Conservation (phyloP, 306 rosid species). For the Gastrolobium bilobum region DNA sequence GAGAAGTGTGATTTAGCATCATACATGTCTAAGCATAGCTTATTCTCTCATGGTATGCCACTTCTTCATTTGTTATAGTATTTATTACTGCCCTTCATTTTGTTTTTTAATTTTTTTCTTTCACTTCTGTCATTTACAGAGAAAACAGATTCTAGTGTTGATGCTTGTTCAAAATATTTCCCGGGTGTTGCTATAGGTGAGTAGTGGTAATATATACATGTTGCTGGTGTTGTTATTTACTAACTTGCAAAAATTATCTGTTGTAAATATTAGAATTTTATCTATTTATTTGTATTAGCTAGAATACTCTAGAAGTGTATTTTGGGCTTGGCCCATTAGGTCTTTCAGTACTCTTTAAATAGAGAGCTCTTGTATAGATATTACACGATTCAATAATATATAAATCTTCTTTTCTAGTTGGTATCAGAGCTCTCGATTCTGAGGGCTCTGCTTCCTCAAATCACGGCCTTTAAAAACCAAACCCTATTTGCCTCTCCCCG, state of each 20-base stretch:
- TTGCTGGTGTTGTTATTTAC: slow-evolving; percentile 25
- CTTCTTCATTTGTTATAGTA: slow-evolving; percentile 26
- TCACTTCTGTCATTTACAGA: slow-evolving; percentile 47
- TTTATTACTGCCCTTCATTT: slow-evolving; percentile 3
- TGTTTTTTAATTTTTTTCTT: neutral
- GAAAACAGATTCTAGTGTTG: slow-evolving; percentile 18
- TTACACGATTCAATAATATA: too few relatives aligned
- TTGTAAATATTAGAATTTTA: too few relatives aligned
- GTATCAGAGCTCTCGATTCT: too few relatives aligned
- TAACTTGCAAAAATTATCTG: slow-evolving; percentile 15
- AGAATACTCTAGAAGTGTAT: too few relatives aligned
- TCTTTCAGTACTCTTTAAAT: too few relatives aligned
- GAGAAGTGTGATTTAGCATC: slow-evolving; percentile 58
- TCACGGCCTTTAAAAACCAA: too few relatives aligned
- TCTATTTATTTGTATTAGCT: too few relatives aligned
- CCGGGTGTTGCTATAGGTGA: slow-evolving; percentile 46
- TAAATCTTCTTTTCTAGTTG: too few relatives aligned
- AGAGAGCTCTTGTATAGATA: too few relatives aligned
- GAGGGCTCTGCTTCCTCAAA: too few relatives aligned
- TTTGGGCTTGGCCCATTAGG: too few relatives aligned
- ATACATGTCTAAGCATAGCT: slow-evolving; percentile 66
- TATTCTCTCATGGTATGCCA: slow-evolving; percentile 74
- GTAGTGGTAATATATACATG: slow-evolving; percentile 37
- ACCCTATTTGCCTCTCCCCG: too few relatives aligned
- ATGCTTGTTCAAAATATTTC: slow-evolving; percentile 26